Base-by-base conservation (phyloP, 1,284 basidiomycete species). In the Papiliotrema terrestris region DNA sequence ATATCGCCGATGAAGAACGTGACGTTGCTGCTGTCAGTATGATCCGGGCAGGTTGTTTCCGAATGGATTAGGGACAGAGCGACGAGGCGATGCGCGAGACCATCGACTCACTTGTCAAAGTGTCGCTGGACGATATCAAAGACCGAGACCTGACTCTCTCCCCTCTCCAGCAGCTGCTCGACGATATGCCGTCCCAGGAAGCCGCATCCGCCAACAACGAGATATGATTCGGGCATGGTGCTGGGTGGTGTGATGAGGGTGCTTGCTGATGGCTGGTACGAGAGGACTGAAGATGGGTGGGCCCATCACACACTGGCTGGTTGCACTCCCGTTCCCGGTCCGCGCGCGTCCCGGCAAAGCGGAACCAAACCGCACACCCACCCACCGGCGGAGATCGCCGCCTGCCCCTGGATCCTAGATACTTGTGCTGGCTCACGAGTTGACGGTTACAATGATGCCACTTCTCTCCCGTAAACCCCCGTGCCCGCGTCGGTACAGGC, bases 151-250 rank as follows among this genome's bases (percentile, higher is more conserved):
- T 82, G 77, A 5, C 73, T 73, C 78, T 95, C 91, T 9, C 86
- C 88, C 45, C 91, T 82, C 15, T 83, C 84, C 35, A 88, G 69
- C 38, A 96, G 82, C 48, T 86, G 84, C 69, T 92, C 84, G 38
- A 96, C 90, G 62, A 97, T 89, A 70, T 92, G 89, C 58, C 91
- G 80, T 41, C 93, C 93, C 14, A 97, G 80, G 77, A 97, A 96
- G 11, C 93, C 92, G 68, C 88, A 91, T 51, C 91, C 91, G 41
- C 91, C 91, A 73, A 94, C 86, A 67, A 95, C 89, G 58, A 94
- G 79, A 73, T 74, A 77, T 11, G 71, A 67, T 57, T 75, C 73
- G n/a, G n/a, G n/a, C n/a, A n/a, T n/a, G n/a, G n/a, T n/a, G 23
- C 44, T 25, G 22, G 44, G 11, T 38, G 36, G 36, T n/a, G n/a